These are phyloP conservation scores for Camellia japonica DNA, from an alignment of 148 eudicot species.

Conservation along the genomic window DNA sequence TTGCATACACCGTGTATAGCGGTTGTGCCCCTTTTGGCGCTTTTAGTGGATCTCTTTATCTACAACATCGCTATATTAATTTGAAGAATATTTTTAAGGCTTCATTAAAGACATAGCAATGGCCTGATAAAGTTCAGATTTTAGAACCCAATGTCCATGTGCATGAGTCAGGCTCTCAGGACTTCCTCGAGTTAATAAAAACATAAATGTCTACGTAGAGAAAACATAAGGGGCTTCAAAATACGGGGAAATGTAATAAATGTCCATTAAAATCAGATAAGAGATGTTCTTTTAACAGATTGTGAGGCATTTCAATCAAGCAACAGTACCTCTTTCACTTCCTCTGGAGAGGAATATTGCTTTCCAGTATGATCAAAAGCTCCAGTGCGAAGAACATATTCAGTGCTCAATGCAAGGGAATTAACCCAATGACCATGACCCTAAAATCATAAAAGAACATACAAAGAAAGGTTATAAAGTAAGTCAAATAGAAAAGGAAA, in stretches of 20 bases:
- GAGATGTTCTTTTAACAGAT: neutral
- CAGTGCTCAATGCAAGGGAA: constrained; percentile 93
- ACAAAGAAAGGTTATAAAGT: neutral
- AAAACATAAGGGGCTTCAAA: neutral
- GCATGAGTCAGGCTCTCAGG: neutral
- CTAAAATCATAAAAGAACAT: constrained; percentile 30
- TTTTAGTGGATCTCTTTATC: neutral
- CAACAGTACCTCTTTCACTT: constrained; percentile 76
- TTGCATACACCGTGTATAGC: neutral
- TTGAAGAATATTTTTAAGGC: neutral
- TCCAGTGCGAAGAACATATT: constrained; percentile 92
- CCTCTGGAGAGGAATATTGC: constrained; percentile 77
- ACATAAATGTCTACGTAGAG: neutral
- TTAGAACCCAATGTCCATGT: neutral
- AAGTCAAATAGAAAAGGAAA: neutral
- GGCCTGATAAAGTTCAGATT: neutral
- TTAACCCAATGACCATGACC: constrained; percentile 99
- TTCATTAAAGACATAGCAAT: neutral
- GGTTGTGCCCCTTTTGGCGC: too few species aligned
- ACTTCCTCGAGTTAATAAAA: neutral
- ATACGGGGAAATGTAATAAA: neutral
- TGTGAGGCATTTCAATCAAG: constrained; percentile 8
- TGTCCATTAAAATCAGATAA: neutral
- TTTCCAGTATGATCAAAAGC: constrained; percentile 89
- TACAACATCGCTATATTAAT: too few species aligned